Evolutionary conservation across 257 asterid genomes (phyloP).

Genomic region (Parsonsia alboflavescens): DNA sequence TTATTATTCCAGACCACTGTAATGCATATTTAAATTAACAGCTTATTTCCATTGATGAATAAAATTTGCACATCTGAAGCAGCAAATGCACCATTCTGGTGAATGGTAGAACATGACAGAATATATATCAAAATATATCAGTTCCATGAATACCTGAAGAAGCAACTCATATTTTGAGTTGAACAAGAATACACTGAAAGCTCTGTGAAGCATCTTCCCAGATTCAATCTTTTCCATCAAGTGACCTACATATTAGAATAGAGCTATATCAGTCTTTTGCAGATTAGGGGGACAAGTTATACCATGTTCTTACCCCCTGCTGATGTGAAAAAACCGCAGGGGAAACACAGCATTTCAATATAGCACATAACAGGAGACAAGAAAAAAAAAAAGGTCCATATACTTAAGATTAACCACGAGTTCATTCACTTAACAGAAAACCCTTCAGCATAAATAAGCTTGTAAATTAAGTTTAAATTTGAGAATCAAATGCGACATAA

Average conservation of each 20-base stretch:
- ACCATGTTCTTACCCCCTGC: neutral
- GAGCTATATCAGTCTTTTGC: neutral
- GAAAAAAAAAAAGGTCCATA: neutral
- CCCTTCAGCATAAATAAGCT: neutral
- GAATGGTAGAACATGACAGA: neutral
- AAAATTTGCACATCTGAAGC: neutral
- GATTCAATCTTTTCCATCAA: slow-evolving; percentile 87
- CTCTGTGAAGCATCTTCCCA: slow-evolving; percentile 75
- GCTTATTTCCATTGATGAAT: neutral
- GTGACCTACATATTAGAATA: slow-evolving; percentile 55
- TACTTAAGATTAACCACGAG: neutral
- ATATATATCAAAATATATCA: neutral
- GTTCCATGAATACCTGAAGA: slow-evolving; percentile 67
- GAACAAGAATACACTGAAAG: slow-evolving; percentile 91
- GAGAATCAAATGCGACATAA: neutral
- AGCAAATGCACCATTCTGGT: neutral
- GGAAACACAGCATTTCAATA: neutral
- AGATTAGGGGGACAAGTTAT: neutral
- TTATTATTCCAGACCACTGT: too few relatives aligned
- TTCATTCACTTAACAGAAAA: neutral
- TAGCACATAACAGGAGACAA: neutral
- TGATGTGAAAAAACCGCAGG: neutral
- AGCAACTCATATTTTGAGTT: slow-evolving; percentile 82
- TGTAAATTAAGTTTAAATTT: neutral
- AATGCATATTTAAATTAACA: neutral